Base-by-base conservation (phyloP, 2,329 filamentous ascomycete species). In the Aureobasidium sp. region DNA sequence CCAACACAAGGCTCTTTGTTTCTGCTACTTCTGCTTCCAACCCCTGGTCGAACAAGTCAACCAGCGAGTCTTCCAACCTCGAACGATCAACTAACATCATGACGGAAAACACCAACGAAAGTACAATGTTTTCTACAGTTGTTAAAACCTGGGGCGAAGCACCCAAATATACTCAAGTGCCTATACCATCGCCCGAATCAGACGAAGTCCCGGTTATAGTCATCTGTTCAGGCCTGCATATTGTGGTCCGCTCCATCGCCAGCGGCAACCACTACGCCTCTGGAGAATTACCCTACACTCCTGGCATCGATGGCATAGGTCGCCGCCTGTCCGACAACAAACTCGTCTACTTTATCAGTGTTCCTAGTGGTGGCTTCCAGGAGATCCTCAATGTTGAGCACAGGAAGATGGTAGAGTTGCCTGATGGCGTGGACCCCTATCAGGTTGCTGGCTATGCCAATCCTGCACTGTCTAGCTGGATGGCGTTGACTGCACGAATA, bases 391-490 rank as follows among this genome's bases (percentile, higher is more conserved):
- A 80, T 63, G 73, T 82, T 12, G 74, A 76, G 3, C 72, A 73
- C 31, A 66, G 62, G 3, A 69, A 70, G n/a, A 68, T 75, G 0
- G 72, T 75, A 1, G 73, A 75, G 2, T 62, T 85, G 1, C 79
- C 79, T 0, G 71, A 73, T 0, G 74, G 71, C 5, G 74, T 79
- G 9, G 79, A 84, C 66, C 74, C 78, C 0, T 70, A 78, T 1
- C 74, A 78, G 31, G 76, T 81, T n/a, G 83, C 83, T 0, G 81
- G 76, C 0, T 72, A 80, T 58, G 74, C 79, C 42, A 85, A 85
- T 64, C 82, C 82, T 0, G 80, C 78, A 29, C 77, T 82, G 74
- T 79, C 77, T 59, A 78, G 76, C 44, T 85, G 82, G 82, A 82
- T 85, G 81, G 82, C 81, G 5, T 71, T 85, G 39, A 75, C 72